Evolutionary conservation across 139 green algal species (phyloP), one percentile per base, ranked within the genome.

Genomic region (Coelastrella sp.): DNA sequence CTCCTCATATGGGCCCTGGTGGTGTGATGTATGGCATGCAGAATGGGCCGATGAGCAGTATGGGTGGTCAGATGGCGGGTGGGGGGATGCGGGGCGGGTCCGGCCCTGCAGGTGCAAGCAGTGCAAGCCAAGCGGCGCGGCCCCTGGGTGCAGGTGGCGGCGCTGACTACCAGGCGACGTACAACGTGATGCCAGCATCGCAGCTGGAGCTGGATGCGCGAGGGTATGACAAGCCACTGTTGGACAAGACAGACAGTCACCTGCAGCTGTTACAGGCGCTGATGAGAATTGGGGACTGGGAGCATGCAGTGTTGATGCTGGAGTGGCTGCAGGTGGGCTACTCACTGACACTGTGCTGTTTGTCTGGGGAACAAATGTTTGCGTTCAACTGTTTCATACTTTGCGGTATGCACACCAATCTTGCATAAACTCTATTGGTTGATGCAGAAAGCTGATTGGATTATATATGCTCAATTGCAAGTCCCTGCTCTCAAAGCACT

Each of bases 221-320:
- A 11, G 63, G 19, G 4, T 87, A 91, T 65, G 89, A 90, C 3
- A 60, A 59, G 12, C 24, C 76, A 63, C 59, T 95, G 63, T 57
- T 92, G 25, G 89, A 75, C 10, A 24, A 82, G 5, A 25, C 65
- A 61, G 94, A 94, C 72, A 92, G 96, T 90, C 92, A 94, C 72
- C 88, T 96, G 73, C 86, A 88, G 74, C 91, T 97, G 83, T 88
- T 95, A 75, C 87, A 91, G 61, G 94, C 87, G 19, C 89, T 97
- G 27, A 85, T 96, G 82, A 27, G 91, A 89, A 91, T 94, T 76
- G 75, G 82, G 4, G 70, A 65, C 17, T 92, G 87, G 91, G 66
- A 72, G 27, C 79, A 78, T 60, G 86, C 86, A 17, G 22, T 76
- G 35, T 63, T 87, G 49, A 68, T 87, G 68, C 72, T 92, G 24